phyloP scores from a whole-genome alignment of 2,329 filamentous ascomycete genomes.

The Aureobasidium zeae region DNA sequence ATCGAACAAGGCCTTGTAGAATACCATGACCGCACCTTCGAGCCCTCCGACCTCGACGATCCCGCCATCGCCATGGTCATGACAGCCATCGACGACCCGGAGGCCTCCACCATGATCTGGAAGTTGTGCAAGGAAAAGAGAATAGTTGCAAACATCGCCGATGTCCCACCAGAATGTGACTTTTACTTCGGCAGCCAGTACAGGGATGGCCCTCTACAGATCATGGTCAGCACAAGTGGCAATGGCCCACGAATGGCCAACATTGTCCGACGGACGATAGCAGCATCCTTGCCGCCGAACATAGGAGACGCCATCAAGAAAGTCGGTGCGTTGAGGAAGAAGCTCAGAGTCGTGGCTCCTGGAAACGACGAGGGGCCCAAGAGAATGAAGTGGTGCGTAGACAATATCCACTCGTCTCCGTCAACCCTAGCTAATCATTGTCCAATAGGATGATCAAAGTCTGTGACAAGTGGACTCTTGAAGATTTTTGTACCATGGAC shows the following conservation, averaged over 20 bases:
- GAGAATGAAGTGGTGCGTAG: conserved; percentile 73
- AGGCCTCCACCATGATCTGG: conserved; percentile 84
- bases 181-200: conserved; percentile 98
- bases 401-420: neutral
- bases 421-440: neutral
- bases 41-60: conserved; percentile 73
- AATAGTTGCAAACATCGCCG: conserved; percentile 89
- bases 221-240: conserved; percentile 98
- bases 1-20: conserved; percentile 65
- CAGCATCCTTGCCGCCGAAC: conserved; percentile 62
- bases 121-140: conserved; percentile 78
- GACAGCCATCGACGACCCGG: conserved; percentile 85
- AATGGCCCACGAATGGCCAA: conserved; percentile 88
- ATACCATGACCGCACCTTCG: conserved; percentile 75
- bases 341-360: conserved; percentile 69
- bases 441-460: conserved; percentile 74
- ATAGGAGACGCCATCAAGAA: conserved; percentile 78
- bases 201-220: conserved; percentile 86
- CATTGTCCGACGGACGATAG: conserved; percentile 75
- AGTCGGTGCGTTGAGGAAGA: conserved; percentile 70
- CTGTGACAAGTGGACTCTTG: conserved; percentile 75
- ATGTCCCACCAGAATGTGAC: conserved; percentile 93
- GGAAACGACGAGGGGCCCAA: conserved; percentile 65
- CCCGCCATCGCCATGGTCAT: conserved; percentile 70
- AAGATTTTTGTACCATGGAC: conserved; percentile 73